phyloP scores from a whole-genome alignment of 106 monocot species.

The Ottelia alismoides region DNA sequence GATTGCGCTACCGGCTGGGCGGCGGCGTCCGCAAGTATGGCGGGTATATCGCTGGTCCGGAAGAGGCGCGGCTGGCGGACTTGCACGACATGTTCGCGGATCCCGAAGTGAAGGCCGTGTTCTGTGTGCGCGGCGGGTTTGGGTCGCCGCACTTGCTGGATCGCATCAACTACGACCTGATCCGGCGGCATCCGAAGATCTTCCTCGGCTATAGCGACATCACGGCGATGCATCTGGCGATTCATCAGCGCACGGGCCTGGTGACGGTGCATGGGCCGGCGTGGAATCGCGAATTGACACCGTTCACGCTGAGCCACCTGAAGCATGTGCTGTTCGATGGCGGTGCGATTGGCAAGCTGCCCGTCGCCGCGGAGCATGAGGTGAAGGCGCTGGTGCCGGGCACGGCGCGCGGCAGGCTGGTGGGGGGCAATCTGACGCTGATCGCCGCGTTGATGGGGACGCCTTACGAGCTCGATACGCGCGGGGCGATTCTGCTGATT shows the following conservation, averaged over 20 bases:
- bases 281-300: neutral
- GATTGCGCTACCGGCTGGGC: neutral
- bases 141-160: neutral
- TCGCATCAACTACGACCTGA: neutral
- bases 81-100: neutral
- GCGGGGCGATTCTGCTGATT: neutral
- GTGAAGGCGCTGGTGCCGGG: neutral
- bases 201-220: neutral
- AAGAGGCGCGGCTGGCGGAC: neutral
- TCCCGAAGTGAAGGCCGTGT: neutral
- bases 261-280: neutral
- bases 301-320: neutral
- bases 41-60: neutral
- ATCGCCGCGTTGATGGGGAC: neutral
- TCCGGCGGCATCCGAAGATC: neutral
- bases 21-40: neutral
- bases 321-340: neutral
- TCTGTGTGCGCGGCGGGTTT: neutral
- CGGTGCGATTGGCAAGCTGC: neutral
- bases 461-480: neutral
- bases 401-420: neutral
- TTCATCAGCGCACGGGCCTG: neutral
- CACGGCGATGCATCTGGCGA: neutral
- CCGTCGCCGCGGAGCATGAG: neutral
- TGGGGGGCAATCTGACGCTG: neutral